phyloP scores from a whole-genome alignment of 225 moss, liverwort and hornwort species.

The Pseudoscleropodium purum region DNA sequence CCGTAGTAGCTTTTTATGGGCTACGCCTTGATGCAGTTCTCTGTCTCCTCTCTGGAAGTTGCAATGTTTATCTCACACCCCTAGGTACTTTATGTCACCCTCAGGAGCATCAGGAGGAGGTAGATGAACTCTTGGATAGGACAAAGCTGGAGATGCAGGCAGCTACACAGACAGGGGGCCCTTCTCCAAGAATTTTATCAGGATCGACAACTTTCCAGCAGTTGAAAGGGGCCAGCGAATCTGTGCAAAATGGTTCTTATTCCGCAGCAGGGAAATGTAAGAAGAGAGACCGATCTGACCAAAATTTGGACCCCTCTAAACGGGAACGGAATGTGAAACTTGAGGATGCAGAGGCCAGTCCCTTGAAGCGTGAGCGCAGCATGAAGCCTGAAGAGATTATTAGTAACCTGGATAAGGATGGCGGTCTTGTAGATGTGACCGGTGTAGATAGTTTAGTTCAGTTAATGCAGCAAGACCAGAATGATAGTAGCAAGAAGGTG shows the following conservation, averaged over 20 bases:
- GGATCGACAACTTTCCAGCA: slow-evolving; percentile 79
- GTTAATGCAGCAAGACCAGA: slow-evolving; percentile 88
- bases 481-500: slow-evolving; percentile 69
- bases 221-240: slow-evolving; percentile 57
- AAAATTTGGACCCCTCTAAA: slow-evolving; percentile 74
- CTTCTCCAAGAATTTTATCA: slow-evolving; percentile 90
- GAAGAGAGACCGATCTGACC: slow-evolving; percentile 92
- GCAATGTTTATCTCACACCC: slow-evolving; percentile 8
- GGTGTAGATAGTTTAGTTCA: slow-evolving; percentile 83
- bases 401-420: slow-evolving; percentile 94
- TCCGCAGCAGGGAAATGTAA: slow-evolving; percentile 69
- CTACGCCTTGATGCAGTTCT: background rate
- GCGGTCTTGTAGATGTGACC: slow-evolving; percentile 60
- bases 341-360: slow-evolving; percentile 92
- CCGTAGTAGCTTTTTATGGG: background rate
- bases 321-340: slow-evolving; percentile 82
- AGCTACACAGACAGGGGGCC: slow-evolving; percentile 92
- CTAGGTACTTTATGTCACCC: slow-evolving; percentile 14
- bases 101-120: slow-evolving; percentile 99
- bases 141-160: slow-evolving; percentile 99
- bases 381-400: slow-evolving; percentile 97
- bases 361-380: slow-evolving; percentile 97
- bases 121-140: slow-evolving; percentile 97
- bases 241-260: slow-evolving; percentile 63
- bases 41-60: slow-evolving; percentile 2